Evolutionary conservation across 108 stramenopile species (phyloP).

Genomic region (Nitzschia putrida): DNA sequence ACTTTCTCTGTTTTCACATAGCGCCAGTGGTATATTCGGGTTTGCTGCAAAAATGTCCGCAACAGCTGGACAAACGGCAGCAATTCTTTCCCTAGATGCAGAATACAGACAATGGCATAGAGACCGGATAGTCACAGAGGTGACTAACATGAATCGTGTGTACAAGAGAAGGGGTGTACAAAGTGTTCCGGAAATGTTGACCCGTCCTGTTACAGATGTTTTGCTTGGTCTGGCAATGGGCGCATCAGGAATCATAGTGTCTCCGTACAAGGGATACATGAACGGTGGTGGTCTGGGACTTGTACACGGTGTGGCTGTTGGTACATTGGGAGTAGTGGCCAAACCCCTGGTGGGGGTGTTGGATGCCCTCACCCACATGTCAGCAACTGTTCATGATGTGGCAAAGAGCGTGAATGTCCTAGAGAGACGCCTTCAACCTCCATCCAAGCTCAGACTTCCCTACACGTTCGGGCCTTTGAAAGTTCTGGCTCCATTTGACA

Average conservation of each 20-base stretch:
- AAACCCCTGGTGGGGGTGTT: constrained; percentile 82
- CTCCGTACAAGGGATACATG: constrained; percentile 69
- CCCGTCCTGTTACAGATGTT: constrained; percentile 77
- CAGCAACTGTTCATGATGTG: constrained; percentile 74
- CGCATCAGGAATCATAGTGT: constrained; percentile 63
- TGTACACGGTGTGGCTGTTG: constrained; percentile 59
- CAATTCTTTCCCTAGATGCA: constrained; percentile 71
- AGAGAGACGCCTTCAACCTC: constrained; percentile 65
- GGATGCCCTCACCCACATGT: constrained; percentile 79
- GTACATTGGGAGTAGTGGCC: constrained; percentile 68
- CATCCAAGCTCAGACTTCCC: constrained; percentile 65
- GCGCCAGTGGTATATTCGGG: constrained; percentile 89
- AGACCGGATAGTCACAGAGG: constrained; percentile 67
- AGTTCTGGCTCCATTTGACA: constrained; percentile 68
- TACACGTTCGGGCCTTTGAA: constrained; percentile 71
- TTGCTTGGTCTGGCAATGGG: constrained; percentile 71
- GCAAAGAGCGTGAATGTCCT: constrained; percentile 81
- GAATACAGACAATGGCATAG: constrained; percentile 79
- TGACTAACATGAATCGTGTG: constrained; percentile 55
- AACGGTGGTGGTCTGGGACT: constrained; percentile 64
- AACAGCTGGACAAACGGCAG: constrained; percentile 65
- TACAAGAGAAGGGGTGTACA: constrained; percentile 71
- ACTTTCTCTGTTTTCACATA: constrained; percentile 89
- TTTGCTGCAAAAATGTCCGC: constrained; percentile 77
- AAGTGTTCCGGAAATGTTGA: constrained; percentile 48